Conservation (phyloP, 169 alveolate genomes). For the Eimeria maxima region DNA sequence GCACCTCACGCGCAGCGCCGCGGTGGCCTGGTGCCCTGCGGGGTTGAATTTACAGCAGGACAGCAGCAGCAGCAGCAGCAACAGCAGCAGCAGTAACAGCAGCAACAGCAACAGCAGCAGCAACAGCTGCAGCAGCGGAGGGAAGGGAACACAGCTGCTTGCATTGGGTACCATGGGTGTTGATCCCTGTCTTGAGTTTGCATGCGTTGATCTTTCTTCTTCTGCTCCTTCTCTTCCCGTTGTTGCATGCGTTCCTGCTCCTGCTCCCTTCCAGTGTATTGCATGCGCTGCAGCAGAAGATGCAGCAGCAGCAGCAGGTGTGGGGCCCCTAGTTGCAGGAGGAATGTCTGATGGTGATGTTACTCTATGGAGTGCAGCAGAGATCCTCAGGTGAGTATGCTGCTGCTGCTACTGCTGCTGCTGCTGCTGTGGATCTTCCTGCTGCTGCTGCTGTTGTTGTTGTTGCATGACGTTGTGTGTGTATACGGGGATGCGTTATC, state of each 20-base stretch:
- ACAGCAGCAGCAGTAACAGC: neutral
- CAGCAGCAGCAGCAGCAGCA: neutral
- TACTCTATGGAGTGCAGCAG: conserved; percentile 82
- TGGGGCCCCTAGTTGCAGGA: conserved; percentile 72
- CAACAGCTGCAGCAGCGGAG: conserved; percentile 8
- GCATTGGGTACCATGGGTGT: conserved; percentile 83
- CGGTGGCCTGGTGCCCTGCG: conserved; percentile 81
- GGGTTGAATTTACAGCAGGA: neutral
- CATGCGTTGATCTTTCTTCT: conserved; percentile 63
- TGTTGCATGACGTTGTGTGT: neutral
- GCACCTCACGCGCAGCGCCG: conserved; percentile 73
- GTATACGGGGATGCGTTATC: too few relatives aligned
- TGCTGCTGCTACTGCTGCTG: neutral
- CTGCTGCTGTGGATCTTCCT: neutral
- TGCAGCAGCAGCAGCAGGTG: neutral
- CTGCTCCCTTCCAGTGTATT: conserved; percentile 80
- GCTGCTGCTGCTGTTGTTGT: neutral
- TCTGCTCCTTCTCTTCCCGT: conserved; percentile 30
- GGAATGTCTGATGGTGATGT: conserved; percentile 83
- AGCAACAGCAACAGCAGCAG: neutral
- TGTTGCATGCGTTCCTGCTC: conserved; percentile 55
- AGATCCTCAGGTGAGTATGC: conserved; percentile 8
- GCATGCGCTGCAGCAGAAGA: conserved; percentile 55
- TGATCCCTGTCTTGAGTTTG: conserved; percentile 80
- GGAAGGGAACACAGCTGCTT: conserved; percentile 67